phyloP scores from a whole-genome alignment of 2,329 filamentous ascomycete genomes.

The Fusarium oxysporum region DNA sequence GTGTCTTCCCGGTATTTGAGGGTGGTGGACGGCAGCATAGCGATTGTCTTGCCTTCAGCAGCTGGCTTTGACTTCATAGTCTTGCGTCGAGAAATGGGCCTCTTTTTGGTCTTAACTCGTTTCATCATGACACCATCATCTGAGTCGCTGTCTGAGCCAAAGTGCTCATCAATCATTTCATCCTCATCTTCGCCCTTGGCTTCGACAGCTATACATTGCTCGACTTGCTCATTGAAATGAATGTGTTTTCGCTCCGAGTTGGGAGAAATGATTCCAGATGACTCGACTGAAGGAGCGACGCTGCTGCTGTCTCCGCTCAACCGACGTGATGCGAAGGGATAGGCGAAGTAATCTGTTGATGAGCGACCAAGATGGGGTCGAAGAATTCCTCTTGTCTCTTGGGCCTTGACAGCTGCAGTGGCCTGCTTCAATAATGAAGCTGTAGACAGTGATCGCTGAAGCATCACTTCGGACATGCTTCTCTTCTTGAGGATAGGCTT shows the following conservation, averaged over 20 bases:
- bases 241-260: slow-evolving; percentile 83
- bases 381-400: slow-evolving; percentile 69
- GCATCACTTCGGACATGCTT: slow-evolving; percentile 94
- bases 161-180: slow-evolving; percentile 67
- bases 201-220: slow-evolving; percentile 95
- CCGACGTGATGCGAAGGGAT: slow-evolving; percentile 70
- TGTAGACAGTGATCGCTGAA: slow-evolving; percentile 87
- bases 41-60: slow-evolving; percentile 84
- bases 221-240: slow-evolving; percentile 95
- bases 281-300: slow-evolving; percentile 73
- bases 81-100: slow-evolving; percentile 58
- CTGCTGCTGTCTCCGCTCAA: slow-evolving; percentile 71
- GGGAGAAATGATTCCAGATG: slow-evolving; percentile 76
- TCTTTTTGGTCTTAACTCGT: slow-evolving; percentile 67
- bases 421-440: slow-evolving; percentile 92
- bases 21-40: slow-evolving; percentile 87
- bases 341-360: slow-evolving; percentile 76
- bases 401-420: slow-evolving; percentile 85
- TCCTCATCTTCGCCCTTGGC: slow-evolving; percentile 82
- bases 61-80: slow-evolving; percentile 54
- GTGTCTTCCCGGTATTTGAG: slow-evolving; percentile 86
- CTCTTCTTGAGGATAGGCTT: slow-evolving; percentile 97
- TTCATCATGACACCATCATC: slow-evolving; percentile 90
- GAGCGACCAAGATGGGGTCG: slow-evolving; percentile 70
- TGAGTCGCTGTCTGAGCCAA: slow-evolving; percentile 72